Percentiles rank a stretch among this genome's conserved stretches.
Conservation (phyloP, 768 basidiomycete species). For the Phlebiopsis gigantea region DNA sequence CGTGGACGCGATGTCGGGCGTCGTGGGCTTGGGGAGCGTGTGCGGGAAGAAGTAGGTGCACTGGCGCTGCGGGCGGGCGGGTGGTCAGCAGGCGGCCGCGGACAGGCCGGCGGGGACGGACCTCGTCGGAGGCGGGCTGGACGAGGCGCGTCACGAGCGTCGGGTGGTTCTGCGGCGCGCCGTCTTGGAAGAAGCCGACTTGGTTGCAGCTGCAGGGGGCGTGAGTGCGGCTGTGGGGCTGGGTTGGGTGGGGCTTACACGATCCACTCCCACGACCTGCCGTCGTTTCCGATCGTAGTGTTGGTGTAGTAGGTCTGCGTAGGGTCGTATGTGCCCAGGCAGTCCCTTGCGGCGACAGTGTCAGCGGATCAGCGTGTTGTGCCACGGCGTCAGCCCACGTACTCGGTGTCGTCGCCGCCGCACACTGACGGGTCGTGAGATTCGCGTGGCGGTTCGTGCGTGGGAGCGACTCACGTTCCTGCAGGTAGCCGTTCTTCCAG, state of each 20-base stretch:
- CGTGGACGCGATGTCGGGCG: constrained; percentile 35
- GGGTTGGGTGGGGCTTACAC: constrained; percentile 30
- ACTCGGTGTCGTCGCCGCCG: constrained; percentile 41
- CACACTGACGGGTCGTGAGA: constrained; percentile 40
- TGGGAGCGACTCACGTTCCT: constrained; percentile 32
- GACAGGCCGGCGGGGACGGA: constrained; percentile 18
- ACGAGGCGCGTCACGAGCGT: constrained; percentile 52
- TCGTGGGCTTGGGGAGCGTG: constrained; percentile 39
- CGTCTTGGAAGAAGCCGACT: constrained; percentile 46
- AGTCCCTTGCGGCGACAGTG: constrained; percentile 21
- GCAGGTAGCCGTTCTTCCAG: constrained; percentile 45
- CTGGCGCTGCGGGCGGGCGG: constrained; percentile 54
- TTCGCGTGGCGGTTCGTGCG: no score
- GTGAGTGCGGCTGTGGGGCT: constrained; percentile 21
- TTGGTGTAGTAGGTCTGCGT: constrained; percentile 44
- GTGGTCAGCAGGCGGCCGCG: neutral
- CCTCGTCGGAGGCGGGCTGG: constrained; percentile 51
- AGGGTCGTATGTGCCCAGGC: constrained; percentile 38
- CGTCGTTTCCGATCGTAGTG: constrained; percentile 46
- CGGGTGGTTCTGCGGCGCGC: constrained; percentile 33
- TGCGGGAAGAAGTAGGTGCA: constrained; percentile 64
- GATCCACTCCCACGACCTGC: constrained; percentile 70
- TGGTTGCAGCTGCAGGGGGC: constrained; percentile 55
- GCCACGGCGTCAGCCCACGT: constrained; percentile 18
- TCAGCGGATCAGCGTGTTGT: neutral